Conservation (phyloP, 2,329 filamentous ascomycete genomes). For the Cordyceps cateniannulata region DNA sequence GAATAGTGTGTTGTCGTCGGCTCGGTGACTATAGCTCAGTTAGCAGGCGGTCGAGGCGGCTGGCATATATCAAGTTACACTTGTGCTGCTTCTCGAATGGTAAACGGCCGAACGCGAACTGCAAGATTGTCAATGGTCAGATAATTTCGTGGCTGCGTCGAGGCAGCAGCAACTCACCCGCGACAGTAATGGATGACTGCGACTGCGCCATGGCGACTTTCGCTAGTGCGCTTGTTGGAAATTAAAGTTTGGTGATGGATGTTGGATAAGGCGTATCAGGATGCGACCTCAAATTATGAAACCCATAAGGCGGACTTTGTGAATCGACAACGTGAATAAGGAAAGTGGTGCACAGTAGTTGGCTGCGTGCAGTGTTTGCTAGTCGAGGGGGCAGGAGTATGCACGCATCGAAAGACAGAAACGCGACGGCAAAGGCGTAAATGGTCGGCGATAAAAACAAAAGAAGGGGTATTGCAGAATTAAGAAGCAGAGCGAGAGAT, state of each 20-base stretch:
- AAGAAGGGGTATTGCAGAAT: neutral
- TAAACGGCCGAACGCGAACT: slow-evolving; percentile 68
- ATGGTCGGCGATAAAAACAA: neutral
- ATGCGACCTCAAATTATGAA: neutral
- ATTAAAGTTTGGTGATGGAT: neutral
- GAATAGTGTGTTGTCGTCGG: slow-evolving; percentile 82
- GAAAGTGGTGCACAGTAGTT: neutral
- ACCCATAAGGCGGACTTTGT: neutral
- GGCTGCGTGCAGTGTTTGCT: slow-evolving; percentile 4
- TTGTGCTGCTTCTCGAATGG: slow-evolving; percentile 91
- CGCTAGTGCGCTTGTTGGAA: neutral
- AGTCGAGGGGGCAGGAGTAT: neutral
- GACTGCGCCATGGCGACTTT: slow-evolving; percentile 8
- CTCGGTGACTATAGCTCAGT: slow-evolving; percentile 42
- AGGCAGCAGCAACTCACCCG: slow-evolving; percentile 34
- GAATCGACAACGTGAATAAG: neutral
- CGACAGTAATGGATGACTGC: slow-evolving; percentile 52
- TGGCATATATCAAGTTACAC: slow-evolving; percentile 43
- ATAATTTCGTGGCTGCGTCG: neutral
- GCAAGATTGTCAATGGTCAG: slow-evolving; percentile 22
- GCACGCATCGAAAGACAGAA: neutral
- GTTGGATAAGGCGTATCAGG: neutral
- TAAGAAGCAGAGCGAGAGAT: neutral
- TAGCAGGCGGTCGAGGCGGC: slow-evolving; percentile 10
- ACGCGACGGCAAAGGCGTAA: neutral